Percentiles rank a stretch among this genome's conserved stretches.
phyloP scores from a whole-genome alignment of 495 filamentous ascomycete species.

The Podospora fimiseda region DNA sequence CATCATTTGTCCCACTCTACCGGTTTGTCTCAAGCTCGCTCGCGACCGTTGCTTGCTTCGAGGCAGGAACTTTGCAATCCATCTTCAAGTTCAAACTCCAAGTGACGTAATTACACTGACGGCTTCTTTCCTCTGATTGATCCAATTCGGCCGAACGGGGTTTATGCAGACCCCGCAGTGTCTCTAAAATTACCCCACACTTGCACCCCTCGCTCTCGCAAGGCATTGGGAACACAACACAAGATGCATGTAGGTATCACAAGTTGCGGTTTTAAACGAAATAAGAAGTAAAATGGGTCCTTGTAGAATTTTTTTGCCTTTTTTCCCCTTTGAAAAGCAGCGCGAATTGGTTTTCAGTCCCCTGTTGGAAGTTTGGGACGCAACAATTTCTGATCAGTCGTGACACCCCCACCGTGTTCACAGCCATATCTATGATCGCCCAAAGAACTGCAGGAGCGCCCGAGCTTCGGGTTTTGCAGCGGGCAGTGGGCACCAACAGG shows the following conservation, averaged over 20 bases:
- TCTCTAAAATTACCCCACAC: neutral
- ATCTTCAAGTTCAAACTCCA: neutral
- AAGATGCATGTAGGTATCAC: too few relatives aligned
- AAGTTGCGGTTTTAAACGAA: too few relatives aligned
- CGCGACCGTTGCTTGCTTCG: neutral
- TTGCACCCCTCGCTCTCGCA: too few relatives aligned
- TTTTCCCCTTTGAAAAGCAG: too few relatives aligned
- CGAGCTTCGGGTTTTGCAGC: slow-evolving; percentile 15
- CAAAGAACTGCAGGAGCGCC: slow-evolving; percentile 1
- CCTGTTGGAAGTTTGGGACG: too few relatives aligned
- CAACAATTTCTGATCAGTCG: too few relatives aligned
- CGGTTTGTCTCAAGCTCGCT: neutral
- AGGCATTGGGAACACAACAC: too few relatives aligned
- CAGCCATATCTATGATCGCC: neutral
- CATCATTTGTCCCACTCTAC: too few relatives aligned
- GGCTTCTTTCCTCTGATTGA: neutral
- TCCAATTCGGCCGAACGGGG: neutral
- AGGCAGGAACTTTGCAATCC: neutral
- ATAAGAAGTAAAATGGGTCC: too few relatives aligned
- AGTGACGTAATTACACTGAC: neutral
- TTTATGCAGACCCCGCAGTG: neutral
- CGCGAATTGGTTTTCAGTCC: too few relatives aligned
- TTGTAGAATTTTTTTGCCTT: too few relatives aligned
- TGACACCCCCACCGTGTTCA: neutral
- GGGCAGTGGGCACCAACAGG: slow-evolving; percentile 7